Conservation (phyloP, 192 early-diverging fungal species). For the Oehlia diaphana region DNA sequence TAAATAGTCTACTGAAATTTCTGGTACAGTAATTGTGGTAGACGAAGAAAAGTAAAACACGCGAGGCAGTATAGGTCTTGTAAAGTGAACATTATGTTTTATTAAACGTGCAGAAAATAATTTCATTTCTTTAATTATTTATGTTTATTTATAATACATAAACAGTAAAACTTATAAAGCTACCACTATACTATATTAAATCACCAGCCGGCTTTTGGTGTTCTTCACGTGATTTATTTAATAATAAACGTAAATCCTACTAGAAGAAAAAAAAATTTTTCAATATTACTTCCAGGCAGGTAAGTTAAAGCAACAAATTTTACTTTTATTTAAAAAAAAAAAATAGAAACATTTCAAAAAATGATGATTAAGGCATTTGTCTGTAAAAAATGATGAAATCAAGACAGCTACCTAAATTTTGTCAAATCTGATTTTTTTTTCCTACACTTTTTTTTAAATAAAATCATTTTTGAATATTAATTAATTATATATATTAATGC, state of each 20-base stretch:
- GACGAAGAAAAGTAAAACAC: not conserved
- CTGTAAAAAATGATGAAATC: not conserved
- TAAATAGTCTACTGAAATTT: constrained; percentile 64
- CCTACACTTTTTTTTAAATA: not conserved
- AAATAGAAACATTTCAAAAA: not conserved
- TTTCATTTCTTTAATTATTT: too few relatives aligned
- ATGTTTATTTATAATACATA: too few relatives aligned
- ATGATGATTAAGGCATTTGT: not conserved
- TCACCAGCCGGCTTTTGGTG: too few relatives aligned
- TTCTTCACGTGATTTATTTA: too few relatives aligned
- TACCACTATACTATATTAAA: too few relatives aligned
- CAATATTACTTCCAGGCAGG: too few relatives aligned
- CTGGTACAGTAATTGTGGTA: constrained; percentile 19
- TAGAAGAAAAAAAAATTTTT: too few relatives aligned
- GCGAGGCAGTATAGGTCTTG: too few relatives aligned
- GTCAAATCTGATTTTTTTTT: not conserved
- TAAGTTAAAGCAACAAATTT: not conserved
- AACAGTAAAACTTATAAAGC: too few relatives aligned
- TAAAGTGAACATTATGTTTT: too few relatives aligned
- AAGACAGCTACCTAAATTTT: not conserved
- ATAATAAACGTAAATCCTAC: too few relatives aligned
- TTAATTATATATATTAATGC: not conserved
- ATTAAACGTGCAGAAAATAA: too few relatives aligned
- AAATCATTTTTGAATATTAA: not conserved
- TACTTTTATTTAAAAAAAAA: not conserved